Evolutionary conservation across 345 rosid genomes (phyloP).

Genomic region (Populus davidiana): DNA sequence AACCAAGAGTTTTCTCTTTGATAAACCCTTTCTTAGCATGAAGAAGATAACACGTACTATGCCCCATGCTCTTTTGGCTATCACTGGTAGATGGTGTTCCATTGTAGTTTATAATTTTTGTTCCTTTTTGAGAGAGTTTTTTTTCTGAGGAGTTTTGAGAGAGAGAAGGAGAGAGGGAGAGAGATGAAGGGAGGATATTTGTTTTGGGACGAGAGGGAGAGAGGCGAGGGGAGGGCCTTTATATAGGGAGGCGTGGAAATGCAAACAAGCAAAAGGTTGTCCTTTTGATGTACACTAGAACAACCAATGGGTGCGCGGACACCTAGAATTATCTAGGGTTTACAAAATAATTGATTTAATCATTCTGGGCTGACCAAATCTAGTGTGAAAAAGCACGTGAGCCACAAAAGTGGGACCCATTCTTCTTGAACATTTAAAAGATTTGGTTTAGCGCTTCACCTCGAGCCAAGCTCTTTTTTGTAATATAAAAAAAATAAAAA

Average conservation of each 20-base stretch:
- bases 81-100: slow-evolving; percentile 44
- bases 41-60: slow-evolving; percentile 56
- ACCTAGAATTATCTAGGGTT: neutral
- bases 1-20: slow-evolving; percentile 56
- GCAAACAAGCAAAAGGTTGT: neutral
- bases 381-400: neutral
- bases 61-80: slow-evolving; percentile 58
- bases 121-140: neutral
- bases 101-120: slow-evolving; percentile 26
- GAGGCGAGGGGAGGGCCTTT: slow-evolving; percentile 21
- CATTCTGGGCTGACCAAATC: neutral
- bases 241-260: slow-evolving; percentile 34
- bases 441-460: no score
- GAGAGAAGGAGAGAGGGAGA: slow-evolving; percentile 15
- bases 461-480: no score
- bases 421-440: no score
- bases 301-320: slow-evolving; percentile 11
- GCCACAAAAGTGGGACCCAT: neutral
- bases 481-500: no score
- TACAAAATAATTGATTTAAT: neutral
- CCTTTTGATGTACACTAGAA: neutral
- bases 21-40: slow-evolving; percentile 67
- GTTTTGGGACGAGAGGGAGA: slow-evolving; percentile 25
- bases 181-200: slow-evolving; percentile 9
- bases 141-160: neutral